Conservation (phyloP, 371 early-diverging fungal genomes). For the Mortierella sp. region DNA sequence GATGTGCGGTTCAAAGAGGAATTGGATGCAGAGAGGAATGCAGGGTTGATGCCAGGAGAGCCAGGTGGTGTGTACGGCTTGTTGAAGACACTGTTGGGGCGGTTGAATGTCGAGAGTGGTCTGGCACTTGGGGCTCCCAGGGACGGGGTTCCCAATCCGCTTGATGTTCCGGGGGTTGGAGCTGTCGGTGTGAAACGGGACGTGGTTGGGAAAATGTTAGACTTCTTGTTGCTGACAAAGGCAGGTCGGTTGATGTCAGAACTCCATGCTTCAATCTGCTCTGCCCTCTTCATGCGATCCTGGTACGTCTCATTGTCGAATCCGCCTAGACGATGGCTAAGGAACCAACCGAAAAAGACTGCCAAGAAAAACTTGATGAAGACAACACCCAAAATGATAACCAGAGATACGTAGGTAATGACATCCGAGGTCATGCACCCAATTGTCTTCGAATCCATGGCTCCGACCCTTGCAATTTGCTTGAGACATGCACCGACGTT, state of each 20-base stretch:
- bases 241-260: conserved; percentile 62
- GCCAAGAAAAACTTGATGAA: conserved; percentile 88
- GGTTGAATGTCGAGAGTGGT: conserved; percentile 46
- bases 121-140: conserved; percentile 31
- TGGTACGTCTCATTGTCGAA: conserved; percentile 75
- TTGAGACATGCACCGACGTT: conserved; percentile 49
- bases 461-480: conserved; percentile 69
- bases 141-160: conserved; percentile 16
- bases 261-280: conserved; percentile 73
- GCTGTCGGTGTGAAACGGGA: conserved; percentile 48
- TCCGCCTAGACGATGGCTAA: conserved; percentile 77
- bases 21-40: conserved; percentile 45
- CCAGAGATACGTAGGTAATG: conserved; percentile 79
- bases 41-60: conserved; percentile 47
- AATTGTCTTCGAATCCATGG: conserved; percentile 77
- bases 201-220: conserved; percentile 42
- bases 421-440: conserved; percentile 87
- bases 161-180: conserved; percentile 15
- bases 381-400: conserved; percentile 83
- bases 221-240: conserved; percentile 29
- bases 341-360: conserved; percentile 86
- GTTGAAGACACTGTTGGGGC: conserved; percentile 28
- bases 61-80: conserved; percentile 52
- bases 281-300: conserved; percentile 66
- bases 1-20: conserved; percentile 40